Percentiles rank a stretch among this genome's conserved stretches.
phyloP scores from a whole-genome alignment of 164 flowering plant genomes.

The Sextonia rubra region DNA sequence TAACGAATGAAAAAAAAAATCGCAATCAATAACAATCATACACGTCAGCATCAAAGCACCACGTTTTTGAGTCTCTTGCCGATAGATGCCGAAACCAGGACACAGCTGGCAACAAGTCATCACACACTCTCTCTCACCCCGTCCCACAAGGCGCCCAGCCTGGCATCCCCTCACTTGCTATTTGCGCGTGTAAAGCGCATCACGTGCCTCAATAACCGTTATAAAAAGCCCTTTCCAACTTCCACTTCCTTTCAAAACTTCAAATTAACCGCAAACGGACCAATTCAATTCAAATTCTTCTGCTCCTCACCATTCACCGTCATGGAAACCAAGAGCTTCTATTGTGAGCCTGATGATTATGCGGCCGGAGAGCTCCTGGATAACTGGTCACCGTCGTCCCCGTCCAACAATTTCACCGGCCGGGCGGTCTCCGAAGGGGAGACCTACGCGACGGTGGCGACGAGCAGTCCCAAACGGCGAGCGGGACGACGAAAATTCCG shows the following conservation, averaged over 20 bases:
- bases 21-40: no score
- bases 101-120: not conserved
- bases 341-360: no score
- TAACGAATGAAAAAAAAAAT: not conserved
- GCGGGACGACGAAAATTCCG: conserved; percentile 71
- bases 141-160: not conserved
- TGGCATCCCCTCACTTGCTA: not conserved
- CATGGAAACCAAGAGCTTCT: not conserved
- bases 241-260: not conserved
- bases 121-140: not conserved
- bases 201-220: not conserved
- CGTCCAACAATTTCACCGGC: not conserved
- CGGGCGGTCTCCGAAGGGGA: conserved; percentile 4
- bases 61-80: not conserved
- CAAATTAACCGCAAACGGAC: not conserved
- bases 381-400: not conserved
- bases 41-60: not conserved
- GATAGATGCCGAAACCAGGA: not conserved
- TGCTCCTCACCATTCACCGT: no score
- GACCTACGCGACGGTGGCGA: not conserved
- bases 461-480: conserved; percentile 30
- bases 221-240: not conserved
- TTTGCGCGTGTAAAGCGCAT: not conserved
- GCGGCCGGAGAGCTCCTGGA: not conserved
- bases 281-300: not conserved